These are phyloP conservation scores for Epichloe gansuensis DNA, from an alignment of 2,329 filamentous ascomycete genomes.

Conservation along the genomic window DNA sequence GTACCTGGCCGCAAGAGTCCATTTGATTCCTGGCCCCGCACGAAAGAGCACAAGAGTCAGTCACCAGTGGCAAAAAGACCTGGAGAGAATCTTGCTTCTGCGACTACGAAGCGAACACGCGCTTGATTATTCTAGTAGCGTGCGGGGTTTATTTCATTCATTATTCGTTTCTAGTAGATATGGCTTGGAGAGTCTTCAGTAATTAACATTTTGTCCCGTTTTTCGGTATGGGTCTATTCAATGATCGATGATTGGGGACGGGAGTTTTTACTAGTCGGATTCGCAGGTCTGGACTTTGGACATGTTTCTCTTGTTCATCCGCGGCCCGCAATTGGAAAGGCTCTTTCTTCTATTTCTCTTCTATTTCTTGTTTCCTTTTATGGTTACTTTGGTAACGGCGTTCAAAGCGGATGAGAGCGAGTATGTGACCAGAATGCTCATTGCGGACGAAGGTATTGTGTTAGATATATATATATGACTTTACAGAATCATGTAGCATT, in stretches of 20 bases:
- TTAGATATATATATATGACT: constrained; percentile 4
- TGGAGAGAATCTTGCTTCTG: constrained; percentile 19
- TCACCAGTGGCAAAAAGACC: constrained; percentile 31
- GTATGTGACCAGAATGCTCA: constrained; percentile 2
- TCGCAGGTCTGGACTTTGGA: constrained; percentile 1
- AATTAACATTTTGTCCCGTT: background rate
- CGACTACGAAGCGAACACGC: constrained; percentile 24
- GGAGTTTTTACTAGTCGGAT: background rate
- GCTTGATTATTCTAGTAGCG: constrained; percentile 11
- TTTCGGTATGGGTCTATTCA: background rate
- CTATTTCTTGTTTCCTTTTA: background rate
- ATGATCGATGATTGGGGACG: background rate
- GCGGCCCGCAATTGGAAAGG: background rate
- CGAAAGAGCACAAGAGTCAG: constrained; percentile 41
- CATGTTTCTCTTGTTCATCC: background rate
- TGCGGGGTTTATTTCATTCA: background rate
- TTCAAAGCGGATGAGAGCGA: constrained; percentile 2
- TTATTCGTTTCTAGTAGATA: constrained; percentile 1
- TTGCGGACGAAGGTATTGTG: constrained; percentile 1
- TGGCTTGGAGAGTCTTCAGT: background rate
- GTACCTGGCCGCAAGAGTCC: constrained; percentile 33
- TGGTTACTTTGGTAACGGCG: background rate
- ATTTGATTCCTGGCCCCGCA: constrained; percentile 57
- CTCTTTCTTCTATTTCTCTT: background rate
- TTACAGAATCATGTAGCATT: constrained; percentile 5